phyloP scores from a whole-genome alignment of 75 land plant species.

The Ceratopteris richardii region DNA sequence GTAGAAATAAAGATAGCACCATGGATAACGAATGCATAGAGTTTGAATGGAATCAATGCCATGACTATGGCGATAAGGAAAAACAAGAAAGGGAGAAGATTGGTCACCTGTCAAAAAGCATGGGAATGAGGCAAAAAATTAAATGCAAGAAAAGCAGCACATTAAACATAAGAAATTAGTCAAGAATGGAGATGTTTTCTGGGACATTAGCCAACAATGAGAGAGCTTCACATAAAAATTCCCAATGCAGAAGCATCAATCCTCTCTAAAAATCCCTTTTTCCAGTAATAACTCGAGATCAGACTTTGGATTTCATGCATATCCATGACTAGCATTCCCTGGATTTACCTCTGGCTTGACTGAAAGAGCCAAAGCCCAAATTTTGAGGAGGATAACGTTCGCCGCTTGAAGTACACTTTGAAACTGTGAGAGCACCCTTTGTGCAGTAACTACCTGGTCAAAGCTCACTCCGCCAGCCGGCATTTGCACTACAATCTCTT shows the following conservation, averaged over 20 bases:
- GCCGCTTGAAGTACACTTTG: conserved; percentile 33
- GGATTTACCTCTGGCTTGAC: conserved; percentile 5
- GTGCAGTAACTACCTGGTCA: conserved; percentile 54
- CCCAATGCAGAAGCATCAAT: no score
- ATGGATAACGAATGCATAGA: conserved; percentile 21
- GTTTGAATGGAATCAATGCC: conserved; percentile 42
- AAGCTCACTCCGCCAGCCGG: conserved; percentile 42
- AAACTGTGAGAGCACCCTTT: conserved; percentile 36
- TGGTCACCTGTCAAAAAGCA: conserved; percentile 5
- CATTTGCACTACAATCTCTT: conserved; percentile 34
- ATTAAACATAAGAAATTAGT: no score
- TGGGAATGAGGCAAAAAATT: background rate
- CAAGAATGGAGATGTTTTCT: no score
- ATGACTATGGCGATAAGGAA: conserved; percentile 15
- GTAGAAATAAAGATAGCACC: conserved; percentile 15
- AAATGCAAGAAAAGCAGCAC: no score
- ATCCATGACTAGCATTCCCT: no score
- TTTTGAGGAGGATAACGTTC: conserved; percentile 43
- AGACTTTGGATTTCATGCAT: no score
- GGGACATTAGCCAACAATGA: no score
- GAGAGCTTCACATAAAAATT: no score
- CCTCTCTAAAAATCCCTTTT: no score
- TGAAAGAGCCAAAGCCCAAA: conserved; percentile 34
- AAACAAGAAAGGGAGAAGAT: background rate
- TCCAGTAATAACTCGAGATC: no score